A percentile compares a stretch with the other conserved stretches of the same genome.
Conservation (phyloP, 2,329 filamentous ascomycete species). For the Colletotrichum sojae region DNA sequence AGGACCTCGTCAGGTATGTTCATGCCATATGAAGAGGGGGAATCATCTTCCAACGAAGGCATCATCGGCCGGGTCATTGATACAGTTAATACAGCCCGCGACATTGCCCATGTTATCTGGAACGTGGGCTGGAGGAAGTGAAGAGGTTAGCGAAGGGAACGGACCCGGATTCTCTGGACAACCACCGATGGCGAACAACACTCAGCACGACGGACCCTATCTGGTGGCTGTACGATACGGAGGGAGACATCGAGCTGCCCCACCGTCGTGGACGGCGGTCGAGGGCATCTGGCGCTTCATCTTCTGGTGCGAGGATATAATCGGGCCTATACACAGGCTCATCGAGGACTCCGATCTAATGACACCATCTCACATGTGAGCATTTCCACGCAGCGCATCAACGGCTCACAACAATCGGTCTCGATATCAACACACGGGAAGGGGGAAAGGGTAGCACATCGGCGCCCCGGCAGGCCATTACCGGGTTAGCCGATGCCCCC, state of each 20-base stretch:
- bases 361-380: slow-evolving; percentile 11
- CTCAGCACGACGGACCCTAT: slow-evolving; percentile 19
- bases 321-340: slow-evolving; percentile 5
- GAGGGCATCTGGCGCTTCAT: background rate
- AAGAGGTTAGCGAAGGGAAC: slow-evolving; percentile 38
- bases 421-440: slow-evolving; percentile 1
- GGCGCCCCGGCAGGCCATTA: slow-evolving; percentile 29
- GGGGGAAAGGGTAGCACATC: slow-evolving; percentile 17
- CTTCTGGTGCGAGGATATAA: slow-evolving; percentile 17
- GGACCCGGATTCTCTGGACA: slow-evolving; percentile 8
- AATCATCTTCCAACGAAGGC: slow-evolving; percentile 71
- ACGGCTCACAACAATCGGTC: slow-evolving; percentile 19
- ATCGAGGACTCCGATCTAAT: slow-evolving; percentile 9
- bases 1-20: slow-evolving; percentile 91
- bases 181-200: slow-evolving; percentile 8
- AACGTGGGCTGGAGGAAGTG: slow-evolving; percentile 77
- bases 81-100: slow-evolving; percentile 80
- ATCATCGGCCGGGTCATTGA: slow-evolving; percentile 86
- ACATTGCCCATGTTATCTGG: slow-evolving; percentile 80
- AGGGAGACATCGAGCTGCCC: background rate
- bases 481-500: slow-evolving; percentile 11
- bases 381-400: slow-evolving; percentile 26
- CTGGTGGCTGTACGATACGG: slow-evolving; percentile 31
- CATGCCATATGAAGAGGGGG: slow-evolving; percentile 86
- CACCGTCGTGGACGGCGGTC: background rate